phyloP scores from a whole-genome alignment of 1,284 basidiomycete genomes.

The Melanopsichium pennsylvanicum region DNA sequence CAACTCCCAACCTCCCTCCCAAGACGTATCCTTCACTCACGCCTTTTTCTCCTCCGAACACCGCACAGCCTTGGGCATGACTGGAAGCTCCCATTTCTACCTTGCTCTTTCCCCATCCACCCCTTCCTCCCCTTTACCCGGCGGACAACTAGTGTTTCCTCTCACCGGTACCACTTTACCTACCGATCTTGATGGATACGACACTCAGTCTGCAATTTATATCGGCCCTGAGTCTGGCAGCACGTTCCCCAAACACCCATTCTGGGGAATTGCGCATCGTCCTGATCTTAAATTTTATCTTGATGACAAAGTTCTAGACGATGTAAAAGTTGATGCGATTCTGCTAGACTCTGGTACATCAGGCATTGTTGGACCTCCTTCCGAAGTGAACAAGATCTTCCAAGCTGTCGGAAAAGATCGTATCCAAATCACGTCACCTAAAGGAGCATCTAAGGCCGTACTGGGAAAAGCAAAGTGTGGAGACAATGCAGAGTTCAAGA shows the following conservation, averaged over 20 bases:
- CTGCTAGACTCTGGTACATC: constrained; percentile 31
- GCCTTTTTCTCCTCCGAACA: constrained; percentile 7
- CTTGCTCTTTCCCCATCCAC: constrained; percentile 1
- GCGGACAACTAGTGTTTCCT: constrained; percentile 28
- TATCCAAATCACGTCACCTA: not conserved
- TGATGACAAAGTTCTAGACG: not conserved
- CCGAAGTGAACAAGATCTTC: constrained; percentile 29
- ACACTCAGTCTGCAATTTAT: constrained; percentile 1
- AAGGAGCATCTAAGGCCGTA: not conserved
- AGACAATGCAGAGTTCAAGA: not conserved
- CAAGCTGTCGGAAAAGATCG: not conserved
- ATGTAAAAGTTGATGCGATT: constrained; percentile 22
- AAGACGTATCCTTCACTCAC: constrained; percentile 20
- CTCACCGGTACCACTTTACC: constrained; percentile 11
- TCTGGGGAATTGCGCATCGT: constrained; percentile 37
- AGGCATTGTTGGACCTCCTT: constrained; percentile 21
- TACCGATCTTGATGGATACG: not conserved
- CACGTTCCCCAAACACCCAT: constrained; percentile 12
- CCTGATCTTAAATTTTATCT: constrained; percentile 13
- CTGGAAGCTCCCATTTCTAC: constrained; percentile 19
- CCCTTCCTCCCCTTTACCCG: not conserved
- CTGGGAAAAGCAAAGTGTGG: constrained; percentile 1
- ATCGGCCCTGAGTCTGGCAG: constrained; percentile 15
- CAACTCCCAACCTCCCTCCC: not conserved
- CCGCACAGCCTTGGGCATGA: constrained; percentile 10